Evolutionary conservation across 164 flowering plant species (phyloP), one percentile per base, ranked within the genome.

Genomic region (Berberis vulgaris): DNA sequence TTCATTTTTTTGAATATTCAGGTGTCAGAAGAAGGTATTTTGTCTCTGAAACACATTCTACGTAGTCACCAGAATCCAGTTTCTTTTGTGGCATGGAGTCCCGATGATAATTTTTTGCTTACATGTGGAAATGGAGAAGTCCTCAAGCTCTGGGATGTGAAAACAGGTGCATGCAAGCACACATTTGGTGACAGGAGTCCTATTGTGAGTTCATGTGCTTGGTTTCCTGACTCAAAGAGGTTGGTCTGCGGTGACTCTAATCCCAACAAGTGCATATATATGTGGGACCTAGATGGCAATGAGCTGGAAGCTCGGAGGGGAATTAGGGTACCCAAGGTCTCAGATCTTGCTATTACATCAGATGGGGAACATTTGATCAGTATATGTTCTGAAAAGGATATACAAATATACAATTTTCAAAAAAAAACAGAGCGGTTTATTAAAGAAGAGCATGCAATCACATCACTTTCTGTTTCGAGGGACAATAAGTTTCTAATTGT

Each of bases 61-160:
- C 61, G 65, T 59, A 77, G 91, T 69, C 97, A 90, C 75, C 71
- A 82, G 71, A 87, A 80, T 4, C 83, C 97, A 2, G 92, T 94
- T 55, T 88, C 96, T 11, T 84, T 79, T 73, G 89, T 94, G 39
- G 72, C 96, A 62, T 94, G 98, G 98, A 94, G 96, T 71, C 96
- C 98, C 5, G 88, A 94, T 72, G 95, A 94, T 46, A 46, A 5
- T 46, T 5, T 46, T 46, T 72, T 93, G 70, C 87, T 94, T 54
- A 94, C 98, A 45, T 94, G 98, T 65, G 98, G 98, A 58, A 83
- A 83, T 56, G 70, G 26, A 12, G 97, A 88, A 79, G 87, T 83
- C 67, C 78, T 88, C n/a, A 90, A 82, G 76, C 83, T 84, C 40
- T 94, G 98, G 97, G 91, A 88, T 75, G 91, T 86, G 56, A 92